These are phyloP conservation scores for Prunus dulcis DNA, from an alignment of 306 rosid species.

Conservation along the genomic window DNA sequence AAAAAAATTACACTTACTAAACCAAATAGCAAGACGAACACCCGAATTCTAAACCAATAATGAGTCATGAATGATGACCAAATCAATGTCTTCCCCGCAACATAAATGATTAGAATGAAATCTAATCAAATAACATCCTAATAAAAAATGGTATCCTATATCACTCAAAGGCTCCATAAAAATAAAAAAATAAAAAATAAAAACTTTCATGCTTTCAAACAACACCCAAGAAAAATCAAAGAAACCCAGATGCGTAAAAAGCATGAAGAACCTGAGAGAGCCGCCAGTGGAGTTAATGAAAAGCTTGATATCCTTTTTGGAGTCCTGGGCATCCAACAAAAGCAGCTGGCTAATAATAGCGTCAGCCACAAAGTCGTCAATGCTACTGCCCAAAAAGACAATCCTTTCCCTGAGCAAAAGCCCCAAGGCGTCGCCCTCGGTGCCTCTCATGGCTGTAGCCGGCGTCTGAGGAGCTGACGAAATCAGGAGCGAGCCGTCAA, in stretches of 20 bases:
- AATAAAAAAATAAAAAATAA: neutral
- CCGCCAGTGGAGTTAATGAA: constrained; percentile 88
- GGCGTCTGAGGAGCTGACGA: constrained; percentile 57
- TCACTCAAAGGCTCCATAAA: neutral
- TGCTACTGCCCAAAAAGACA: constrained; percentile 72
- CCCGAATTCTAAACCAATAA: neutral
- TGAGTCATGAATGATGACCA: neutral
- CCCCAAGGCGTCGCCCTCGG: constrained; percentile 81
- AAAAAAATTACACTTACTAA: neutral
- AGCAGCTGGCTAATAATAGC: constrained; percentile 78
- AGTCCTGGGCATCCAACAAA: constrained; percentile 81
- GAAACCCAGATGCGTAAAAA: constrained; percentile 1
- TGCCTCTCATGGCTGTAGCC: constrained; percentile 55
- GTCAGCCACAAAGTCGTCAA: constrained; percentile 92
- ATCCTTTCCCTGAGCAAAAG: constrained; percentile 85
- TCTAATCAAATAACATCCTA: neutral
- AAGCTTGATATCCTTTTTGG: constrained; percentile 78
- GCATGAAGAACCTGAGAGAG: constrained; percentile 62
- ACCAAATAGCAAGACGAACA: neutral
- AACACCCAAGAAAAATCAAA: neutral
- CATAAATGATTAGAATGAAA: neutral
- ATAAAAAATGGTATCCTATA: neutral
- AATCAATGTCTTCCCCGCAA: neutral
- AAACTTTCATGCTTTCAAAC: neutral
- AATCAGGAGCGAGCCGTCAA: constrained; percentile 10